Evolutionary conservation across 768 basidiomycete genomes (phyloP).

Genomic region (Pleurotus sapidus): DNA sequence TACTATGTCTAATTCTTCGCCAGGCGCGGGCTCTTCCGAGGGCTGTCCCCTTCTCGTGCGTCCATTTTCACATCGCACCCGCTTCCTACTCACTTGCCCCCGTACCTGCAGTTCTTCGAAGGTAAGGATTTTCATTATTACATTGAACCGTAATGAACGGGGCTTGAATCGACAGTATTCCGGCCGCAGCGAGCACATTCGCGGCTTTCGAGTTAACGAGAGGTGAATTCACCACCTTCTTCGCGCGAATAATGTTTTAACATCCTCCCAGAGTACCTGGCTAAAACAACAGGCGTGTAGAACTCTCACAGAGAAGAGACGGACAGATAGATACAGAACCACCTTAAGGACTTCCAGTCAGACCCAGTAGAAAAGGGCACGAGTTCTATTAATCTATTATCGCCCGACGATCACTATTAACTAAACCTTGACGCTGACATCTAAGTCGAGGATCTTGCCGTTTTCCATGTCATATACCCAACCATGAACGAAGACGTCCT

Average conservation of each 20-base stretch:
- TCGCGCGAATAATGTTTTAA: background rate
- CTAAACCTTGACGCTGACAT: slow-evolving; percentile 18
- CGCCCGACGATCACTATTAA: background rate
- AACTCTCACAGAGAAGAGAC: background rate
- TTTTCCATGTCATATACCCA: slow-evolving; percentile 59
- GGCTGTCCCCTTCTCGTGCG: slow-evolving; percentile 75
- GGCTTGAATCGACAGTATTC: slow-evolving; percentile 53
- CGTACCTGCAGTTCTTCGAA: slow-evolving; percentile 3
- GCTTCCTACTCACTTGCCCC: background rate
- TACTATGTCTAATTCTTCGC: background rate
- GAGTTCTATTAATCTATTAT: background rate
- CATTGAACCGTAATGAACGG: background rate
- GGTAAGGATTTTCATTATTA: background rate
- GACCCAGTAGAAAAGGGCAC: too few species aligned
- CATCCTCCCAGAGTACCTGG: slow-evolving; percentile 29
- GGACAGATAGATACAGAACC: background rate
- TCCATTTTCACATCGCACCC: slow-evolving; percentile 9
- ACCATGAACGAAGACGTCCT: slow-evolving; percentile 44
- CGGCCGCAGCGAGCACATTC: slow-evolving; percentile 89
- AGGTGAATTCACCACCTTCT: slow-evolving; percentile 35
- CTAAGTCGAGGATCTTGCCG: slow-evolving; percentile 47
- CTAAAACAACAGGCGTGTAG: slow-evolving; percentile 32
- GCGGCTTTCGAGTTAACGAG: slow-evolving; percentile 84
- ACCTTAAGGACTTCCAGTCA: background rate
- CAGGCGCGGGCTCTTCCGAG: slow-evolving; percentile 67